Evolutionary conservation across 257 asterid species (phyloP).

Genomic region (Ilex asprella): DNA sequence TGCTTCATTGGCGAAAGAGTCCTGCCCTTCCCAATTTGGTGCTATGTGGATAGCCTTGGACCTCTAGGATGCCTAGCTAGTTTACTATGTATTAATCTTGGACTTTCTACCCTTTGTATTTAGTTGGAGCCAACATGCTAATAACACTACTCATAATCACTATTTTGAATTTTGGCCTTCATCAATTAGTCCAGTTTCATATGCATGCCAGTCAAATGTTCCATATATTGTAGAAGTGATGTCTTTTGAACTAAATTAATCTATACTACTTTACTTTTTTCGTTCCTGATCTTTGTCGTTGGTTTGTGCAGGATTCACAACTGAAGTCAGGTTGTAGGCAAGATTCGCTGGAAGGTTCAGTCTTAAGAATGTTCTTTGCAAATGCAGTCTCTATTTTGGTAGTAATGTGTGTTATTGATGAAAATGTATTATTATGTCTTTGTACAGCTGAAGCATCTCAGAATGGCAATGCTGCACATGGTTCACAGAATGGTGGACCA

Average conservation of each 20-base stretch:
- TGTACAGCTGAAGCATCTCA: conserved; percentile 60
- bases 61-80: too few species aligned
- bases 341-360: conserved; percentile 42
- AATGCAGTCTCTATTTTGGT: conserved; percentile 1
- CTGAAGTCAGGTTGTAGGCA: conserved; percentile 43
- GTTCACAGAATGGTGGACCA: conserved; percentile 60
- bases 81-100: too few species aligned
- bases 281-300: conserved; percentile 14
- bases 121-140: too few species aligned
- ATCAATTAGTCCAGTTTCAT: background rate
- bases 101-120: too few species aligned
- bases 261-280: conserved; percentile 7
- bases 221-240: background rate
- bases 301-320: conserved; percentile 40
- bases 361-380: conserved; percentile 11
- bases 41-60: too few species aligned
- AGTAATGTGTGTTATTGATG: conserved; percentile 1
- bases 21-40: too few species aligned
- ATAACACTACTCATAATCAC: too few species aligned
- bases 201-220: background rate
- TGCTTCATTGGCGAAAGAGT: too few species aligned
- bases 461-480: conserved; percentile 52
- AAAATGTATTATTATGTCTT: conserved; percentile 13
- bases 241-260: background rate
- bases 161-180: background rate